A percentile compares a stretch with the other conserved stretches of the same genome.
These are phyloP conservation scores for Trichoderma erinaceum DNA, from an alignment of 495 filamentous ascomycete genomes.

Conservation along the genomic window DNA sequence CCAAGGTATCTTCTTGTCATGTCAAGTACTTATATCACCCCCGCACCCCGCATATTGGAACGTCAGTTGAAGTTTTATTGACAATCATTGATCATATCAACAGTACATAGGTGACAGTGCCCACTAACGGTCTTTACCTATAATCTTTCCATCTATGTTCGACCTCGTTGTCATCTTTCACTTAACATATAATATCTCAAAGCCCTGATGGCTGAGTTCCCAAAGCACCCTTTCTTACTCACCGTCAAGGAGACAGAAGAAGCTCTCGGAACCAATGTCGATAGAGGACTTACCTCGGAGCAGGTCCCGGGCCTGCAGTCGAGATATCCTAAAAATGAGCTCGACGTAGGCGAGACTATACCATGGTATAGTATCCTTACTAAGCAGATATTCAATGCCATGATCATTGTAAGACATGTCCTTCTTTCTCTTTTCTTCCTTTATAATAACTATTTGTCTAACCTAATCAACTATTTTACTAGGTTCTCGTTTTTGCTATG, in stretches of 20 bases:
- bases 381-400: slow-evolving; percentile 61
- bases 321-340: slow-evolving; percentile 54
- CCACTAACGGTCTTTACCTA: background rate
- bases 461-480: background rate
- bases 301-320: slow-evolving; percentile 44
- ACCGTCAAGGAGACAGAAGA: slow-evolving; percentile 45
- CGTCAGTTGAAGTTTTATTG: background rate
- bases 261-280: slow-evolving; percentile 48
- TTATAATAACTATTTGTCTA: background rate
- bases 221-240: slow-evolving; percentile 48
- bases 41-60: background rate
- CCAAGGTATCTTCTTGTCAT: background rate
- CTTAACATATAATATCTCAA: background rate
- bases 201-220: slow-evolving; percentile 36
- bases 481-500: slow-evolving; percentile 84
- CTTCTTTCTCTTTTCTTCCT: background rate
- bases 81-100: background rate
- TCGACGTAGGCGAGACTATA: slow-evolving; percentile 54
- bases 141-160: background rate
- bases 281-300: slow-evolving; percentile 49
- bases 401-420: slow-evolving; percentile 52
- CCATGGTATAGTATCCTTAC: slow-evolving; percentile 60
- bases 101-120: background rate
- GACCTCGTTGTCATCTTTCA: background rate
- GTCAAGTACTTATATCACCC: background rate